A percentile compares a stretch with the other conserved stretches of the same genome.
Evolutionary conservation across 1,284 basidiomycete genomes (phyloP).

Genomic region (Termitomyces sp.): DNA sequence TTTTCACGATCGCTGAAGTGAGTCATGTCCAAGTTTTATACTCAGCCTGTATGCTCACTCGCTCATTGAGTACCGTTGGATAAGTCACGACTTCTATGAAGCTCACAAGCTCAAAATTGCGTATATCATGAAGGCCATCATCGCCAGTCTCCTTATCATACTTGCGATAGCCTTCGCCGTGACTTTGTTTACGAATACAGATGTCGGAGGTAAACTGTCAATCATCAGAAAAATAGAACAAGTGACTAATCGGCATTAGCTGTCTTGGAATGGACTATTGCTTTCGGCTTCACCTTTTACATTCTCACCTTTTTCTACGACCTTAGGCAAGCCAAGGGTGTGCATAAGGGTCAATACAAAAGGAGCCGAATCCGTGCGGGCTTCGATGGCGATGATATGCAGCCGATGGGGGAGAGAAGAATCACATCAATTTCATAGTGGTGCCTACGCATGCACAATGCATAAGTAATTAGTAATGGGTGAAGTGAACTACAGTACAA

Average conservation of each 20-base stretch:
- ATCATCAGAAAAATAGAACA: background rate
- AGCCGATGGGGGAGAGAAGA: constrained; percentile 1
- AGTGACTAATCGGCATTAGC: constrained; percentile 26
- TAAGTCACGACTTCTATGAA: constrained; percentile 49
- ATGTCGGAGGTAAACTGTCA: constrained; percentile 44
- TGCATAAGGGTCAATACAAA: constrained; percentile 34
- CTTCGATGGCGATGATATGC: background rate
- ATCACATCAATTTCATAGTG: background rate
- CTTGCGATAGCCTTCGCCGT: constrained; percentile 60
- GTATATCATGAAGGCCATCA: constrained; percentile 56
- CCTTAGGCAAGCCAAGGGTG: constrained; percentile 48
- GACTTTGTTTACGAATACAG: constrained; percentile 36
- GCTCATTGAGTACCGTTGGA: constrained; percentile 50
- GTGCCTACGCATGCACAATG: background rate
- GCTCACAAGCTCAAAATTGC: constrained; percentile 45
- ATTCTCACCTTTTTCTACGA: constrained; percentile 65
- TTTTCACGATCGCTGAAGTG: constrained; percentile 70
- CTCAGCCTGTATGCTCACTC: background rate
- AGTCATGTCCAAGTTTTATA: constrained; percentile 10
- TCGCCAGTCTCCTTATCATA: constrained; percentile 51
- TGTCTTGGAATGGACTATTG: constrained; percentile 68
- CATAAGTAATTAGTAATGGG: background rate
- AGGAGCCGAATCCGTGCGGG: constrained; percentile 6
- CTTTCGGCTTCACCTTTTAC: constrained; percentile 68
- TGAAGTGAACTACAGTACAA: background rate